Evolutionary conservation across 176 grass and related monocot genomes (phyloP).

Genomic region (Rhynchospora tenuis): DNA sequence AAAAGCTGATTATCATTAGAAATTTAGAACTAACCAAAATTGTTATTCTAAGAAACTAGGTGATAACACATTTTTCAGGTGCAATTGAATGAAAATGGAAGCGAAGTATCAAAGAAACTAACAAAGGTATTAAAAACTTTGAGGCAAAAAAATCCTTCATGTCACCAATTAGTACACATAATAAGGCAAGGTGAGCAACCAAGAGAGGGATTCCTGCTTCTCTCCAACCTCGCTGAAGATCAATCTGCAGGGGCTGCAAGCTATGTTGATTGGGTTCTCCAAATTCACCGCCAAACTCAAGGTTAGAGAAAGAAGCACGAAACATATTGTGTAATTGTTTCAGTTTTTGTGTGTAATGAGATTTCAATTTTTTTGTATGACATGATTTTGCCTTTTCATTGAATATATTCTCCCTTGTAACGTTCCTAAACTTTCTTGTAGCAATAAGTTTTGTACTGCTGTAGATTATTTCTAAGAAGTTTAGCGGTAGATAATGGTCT

Average conservation of each 20-base stretch:
- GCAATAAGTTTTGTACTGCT: slow-evolving; percentile 1
- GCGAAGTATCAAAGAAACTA: slow-evolving; percentile 49
- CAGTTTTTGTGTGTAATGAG: slow-evolving; percentile 13
- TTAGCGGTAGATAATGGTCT: background rate
- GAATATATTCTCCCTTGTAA: background rate
- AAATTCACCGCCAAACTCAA: slow-evolving; percentile 82
- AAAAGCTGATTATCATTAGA: background rate
- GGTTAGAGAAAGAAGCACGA: slow-evolving; percentile 29
- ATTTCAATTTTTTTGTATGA: slow-evolving; percentile 2
- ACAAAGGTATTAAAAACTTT: slow-evolving; percentile 39
- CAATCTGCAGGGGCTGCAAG: slow-evolving; percentile 63
- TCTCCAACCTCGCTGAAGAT: slow-evolving; percentile 81
- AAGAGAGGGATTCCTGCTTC: slow-evolving; percentile 80
- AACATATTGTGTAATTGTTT: background rate
- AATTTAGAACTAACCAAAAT: too few species aligned
- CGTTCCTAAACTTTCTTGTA: background rate
- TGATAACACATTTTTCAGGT: slow-evolving; percentile 39
- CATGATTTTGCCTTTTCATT: slow-evolving; percentile 6
- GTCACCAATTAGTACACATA: slow-evolving; percentile 56
- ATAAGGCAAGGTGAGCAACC: slow-evolving; percentile 91
- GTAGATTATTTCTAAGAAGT: slow-evolving; percentile 15
- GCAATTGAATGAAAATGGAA: slow-evolving; percentile 49
- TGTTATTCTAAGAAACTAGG: too few species aligned
- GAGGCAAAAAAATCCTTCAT: slow-evolving; percentile 61
- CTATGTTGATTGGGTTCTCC: slow-evolving; percentile 87